Evolutionary conservation across 2,329 filamentous ascomycete species (phyloP).

Genomic region (Aspergillus brunneoviolaceus): DNA sequence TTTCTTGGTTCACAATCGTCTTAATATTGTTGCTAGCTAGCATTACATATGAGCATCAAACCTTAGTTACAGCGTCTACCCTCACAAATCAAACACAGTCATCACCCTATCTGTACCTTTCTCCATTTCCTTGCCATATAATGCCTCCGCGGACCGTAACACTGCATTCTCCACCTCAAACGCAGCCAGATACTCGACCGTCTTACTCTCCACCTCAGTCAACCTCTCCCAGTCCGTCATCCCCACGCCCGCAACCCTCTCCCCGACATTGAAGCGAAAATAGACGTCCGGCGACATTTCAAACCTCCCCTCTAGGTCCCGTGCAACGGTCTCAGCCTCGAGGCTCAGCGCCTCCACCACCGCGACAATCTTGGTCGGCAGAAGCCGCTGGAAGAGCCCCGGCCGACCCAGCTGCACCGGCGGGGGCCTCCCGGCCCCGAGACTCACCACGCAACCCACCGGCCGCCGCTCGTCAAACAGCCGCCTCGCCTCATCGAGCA

Average conservation of each 20-base stretch:
- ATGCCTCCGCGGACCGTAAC: not conserved
- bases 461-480: not conserved
- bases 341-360: not conserved
- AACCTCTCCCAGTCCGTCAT: slow-evolving; percentile 33
- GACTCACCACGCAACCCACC: not conserved
- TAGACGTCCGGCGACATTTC: slow-evolving; percentile 19
- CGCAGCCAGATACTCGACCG: not conserved
- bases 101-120: not conserved
- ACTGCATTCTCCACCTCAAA: not conserved
- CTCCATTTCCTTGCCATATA: not conserved
- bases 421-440: not conserved
- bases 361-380: not conserved
- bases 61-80: not conserved
- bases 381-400: not conserved
- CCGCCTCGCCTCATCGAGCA: not conserved
- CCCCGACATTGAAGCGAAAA: slow-evolving; percentile 42
- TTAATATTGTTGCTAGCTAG: not conserved
- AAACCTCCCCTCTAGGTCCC: not conserved
- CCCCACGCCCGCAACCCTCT: slow-evolving; percentile 36
- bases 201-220: not conserved
- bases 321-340: slow-evolving; percentile 1
- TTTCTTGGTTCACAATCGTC: not conserved
- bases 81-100: not conserved
- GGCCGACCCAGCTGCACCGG: not conserved
- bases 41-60: not conserved